These are phyloP conservation scores for Monosporozyma solicola DNA, from an alignment of 805 yeast species.

Conservation along the genomic window DNA sequence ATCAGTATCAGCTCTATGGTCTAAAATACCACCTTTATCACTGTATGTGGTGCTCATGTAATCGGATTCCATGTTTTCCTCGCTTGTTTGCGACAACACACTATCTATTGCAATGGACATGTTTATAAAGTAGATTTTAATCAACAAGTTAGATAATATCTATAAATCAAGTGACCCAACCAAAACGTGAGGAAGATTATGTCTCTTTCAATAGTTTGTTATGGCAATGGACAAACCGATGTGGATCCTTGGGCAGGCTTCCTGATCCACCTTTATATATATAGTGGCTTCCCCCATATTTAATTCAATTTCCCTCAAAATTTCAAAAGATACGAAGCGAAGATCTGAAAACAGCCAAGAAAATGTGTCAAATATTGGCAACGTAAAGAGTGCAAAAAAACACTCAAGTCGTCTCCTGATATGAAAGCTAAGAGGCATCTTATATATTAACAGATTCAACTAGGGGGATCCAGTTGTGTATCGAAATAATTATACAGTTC, in stretches of 20 bases:
- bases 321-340: background rate
- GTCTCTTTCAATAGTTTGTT: background rate
- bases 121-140: background rate
- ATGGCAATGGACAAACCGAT: background rate
- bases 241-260: background rate
- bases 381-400: background rate
- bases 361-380: background rate
- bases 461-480: background rate
- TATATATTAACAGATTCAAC: background rate
- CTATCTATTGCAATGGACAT: background rate
- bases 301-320: background rate
- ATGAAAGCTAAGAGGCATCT: background rate
- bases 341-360: background rate
- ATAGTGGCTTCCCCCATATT: background rate
- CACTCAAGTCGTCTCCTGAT: background rate
- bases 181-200: background rate
- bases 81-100: background rate
- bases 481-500: slow-evolving; percentile 1
- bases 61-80: background rate
- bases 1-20: slow-evolving; percentile 8
- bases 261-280: background rate
- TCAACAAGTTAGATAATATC: background rate
- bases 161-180: background rate
- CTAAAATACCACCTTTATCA: too few species aligned
- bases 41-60: background rate